Conservation (phyloP, 2,329 filamentous ascomycete species). For the Colletotrichum salicis region DNA sequence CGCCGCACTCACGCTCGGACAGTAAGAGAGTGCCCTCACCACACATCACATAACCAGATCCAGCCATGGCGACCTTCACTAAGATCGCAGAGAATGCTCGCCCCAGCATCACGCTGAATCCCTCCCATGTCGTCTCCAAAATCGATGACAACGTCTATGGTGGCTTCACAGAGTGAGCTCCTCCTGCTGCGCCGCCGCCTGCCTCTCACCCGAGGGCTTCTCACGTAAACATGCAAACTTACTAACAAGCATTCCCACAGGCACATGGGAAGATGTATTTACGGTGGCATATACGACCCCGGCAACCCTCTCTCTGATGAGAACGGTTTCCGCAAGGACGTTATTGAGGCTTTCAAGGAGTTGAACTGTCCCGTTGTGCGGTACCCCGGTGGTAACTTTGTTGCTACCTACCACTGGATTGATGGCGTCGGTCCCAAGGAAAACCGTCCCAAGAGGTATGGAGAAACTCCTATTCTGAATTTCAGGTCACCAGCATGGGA, state of each 20-base stretch:
- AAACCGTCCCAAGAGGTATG: constrained; percentile 64
- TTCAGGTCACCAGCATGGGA: background rate
- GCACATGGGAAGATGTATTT: constrained; percentile 91
- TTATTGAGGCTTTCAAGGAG: constrained; percentile 78
- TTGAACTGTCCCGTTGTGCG: constrained; percentile 80
- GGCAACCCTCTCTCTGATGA: constrained; percentile 77
- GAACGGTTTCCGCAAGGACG: constrained; percentile 82
- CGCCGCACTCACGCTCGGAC: background rate
- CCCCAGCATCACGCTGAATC: constrained; percentile 73
- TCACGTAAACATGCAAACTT: background rate
- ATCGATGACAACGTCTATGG: constrained; percentile 86
- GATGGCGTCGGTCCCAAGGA: constrained; percentile 82
- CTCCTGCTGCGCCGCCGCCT: background rate
- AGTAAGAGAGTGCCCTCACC: background rate
- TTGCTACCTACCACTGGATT: constrained; percentile 86
- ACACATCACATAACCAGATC: background rate
- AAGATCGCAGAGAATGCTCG: constrained; percentile 69
- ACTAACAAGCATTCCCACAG: constrained; percentile 51
- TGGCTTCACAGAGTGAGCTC: constrained; percentile 81
- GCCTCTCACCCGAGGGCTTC: background rate
- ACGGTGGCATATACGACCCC: constrained; percentile 86
- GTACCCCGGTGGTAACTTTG: constrained; percentile 87
- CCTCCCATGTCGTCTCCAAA: constrained; percentile 72
- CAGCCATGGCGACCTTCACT: constrained; percentile 77
- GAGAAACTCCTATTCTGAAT: no score